Conservation (phyloP, 129 eudicot genomes). For the Lactuca saligna region DNA sequence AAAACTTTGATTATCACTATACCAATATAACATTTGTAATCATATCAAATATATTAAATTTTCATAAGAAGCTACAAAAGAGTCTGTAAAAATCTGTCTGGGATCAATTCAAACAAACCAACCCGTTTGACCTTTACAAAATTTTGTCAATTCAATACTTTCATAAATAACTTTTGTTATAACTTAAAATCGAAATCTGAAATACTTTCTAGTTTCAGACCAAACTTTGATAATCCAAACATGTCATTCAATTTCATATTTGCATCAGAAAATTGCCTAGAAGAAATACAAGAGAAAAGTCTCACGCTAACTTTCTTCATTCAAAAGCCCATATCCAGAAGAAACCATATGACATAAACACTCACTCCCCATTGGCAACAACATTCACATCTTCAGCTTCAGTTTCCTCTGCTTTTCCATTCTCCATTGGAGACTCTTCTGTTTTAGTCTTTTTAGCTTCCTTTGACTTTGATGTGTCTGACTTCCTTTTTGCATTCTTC, state of each 20-base stretch:
- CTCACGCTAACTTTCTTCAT: slow-evolving; percentile 11
- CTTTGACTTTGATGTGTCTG: slow-evolving; percentile 61
- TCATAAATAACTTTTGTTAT: background rate
- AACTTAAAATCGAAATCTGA: slow-evolving; percentile 7
- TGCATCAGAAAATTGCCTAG: slow-evolving; percentile 9
- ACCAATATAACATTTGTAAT: too few relatives aligned
- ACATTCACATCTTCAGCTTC: slow-evolving; percentile 16
- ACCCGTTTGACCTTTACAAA: too few relatives aligned
- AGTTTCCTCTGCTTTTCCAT: slow-evolving; percentile 32
- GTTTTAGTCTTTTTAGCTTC: slow-evolving; percentile 65
- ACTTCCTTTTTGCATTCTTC: slow-evolving; percentile 58
- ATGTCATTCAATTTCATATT: background rate
- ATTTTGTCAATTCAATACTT: background rate
- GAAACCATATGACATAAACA: slow-evolving; percentile 9
- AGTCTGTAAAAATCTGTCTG: too few relatives aligned
- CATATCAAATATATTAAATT: too few relatives aligned
- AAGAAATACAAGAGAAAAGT: background rate
- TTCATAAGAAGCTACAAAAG: too few relatives aligned
- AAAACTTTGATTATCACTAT: too few relatives aligned
- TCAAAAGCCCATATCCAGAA: background rate
- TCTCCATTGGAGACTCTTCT: slow-evolving; percentile 47
- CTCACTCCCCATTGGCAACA: slow-evolving; percentile 23
- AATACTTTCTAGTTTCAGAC: slow-evolving; percentile 9
- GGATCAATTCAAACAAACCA: too few relatives aligned
- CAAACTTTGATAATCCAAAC: background rate